Evolutionary conservation across 2,329 filamentous ascomycete genomes (phyloP).

Genomic region (Fusarium illudens): DNA sequence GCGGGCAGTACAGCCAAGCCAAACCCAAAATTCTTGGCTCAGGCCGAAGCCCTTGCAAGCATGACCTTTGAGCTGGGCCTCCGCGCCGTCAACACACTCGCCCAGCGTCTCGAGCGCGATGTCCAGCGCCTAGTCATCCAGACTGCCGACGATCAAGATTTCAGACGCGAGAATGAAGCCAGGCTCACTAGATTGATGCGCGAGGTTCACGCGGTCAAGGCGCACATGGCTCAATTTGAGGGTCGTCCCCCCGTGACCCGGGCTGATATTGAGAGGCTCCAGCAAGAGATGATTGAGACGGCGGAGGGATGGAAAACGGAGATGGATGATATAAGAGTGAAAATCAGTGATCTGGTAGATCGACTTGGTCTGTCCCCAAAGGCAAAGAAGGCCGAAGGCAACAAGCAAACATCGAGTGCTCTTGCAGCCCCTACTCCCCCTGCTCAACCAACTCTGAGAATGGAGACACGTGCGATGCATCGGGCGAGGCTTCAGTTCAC

Average conservation of each 20-base stretch:
- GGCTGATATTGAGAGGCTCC: slow-evolving; percentile 29
- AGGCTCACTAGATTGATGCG: slow-evolving; percentile 43
- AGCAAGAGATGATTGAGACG: slow-evolving; percentile 29
- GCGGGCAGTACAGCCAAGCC: background rate
- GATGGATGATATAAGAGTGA: slow-evolving; percentile 33
- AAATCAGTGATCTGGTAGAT: slow-evolving; percentile 34
- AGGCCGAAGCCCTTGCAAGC: slow-evolving; percentile 47
- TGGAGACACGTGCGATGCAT: slow-evolving; percentile 22
- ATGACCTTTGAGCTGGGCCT: slow-evolving; percentile 51
- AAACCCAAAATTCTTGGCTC: slow-evolving; percentile 27
- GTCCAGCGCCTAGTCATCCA: slow-evolving; percentile 39
- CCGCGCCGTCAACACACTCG: slow-evolving; percentile 41
- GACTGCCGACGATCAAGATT: slow-evolving; percentile 43
- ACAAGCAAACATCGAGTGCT: background rate
- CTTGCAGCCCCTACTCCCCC: background rate
- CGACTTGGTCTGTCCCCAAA: slow-evolving; percentile 23
- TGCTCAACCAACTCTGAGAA: background rate
- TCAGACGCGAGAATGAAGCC: slow-evolving; percentile 36
- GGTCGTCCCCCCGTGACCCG: slow-evolving; percentile 17
- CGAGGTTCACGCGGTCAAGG: slow-evolving; percentile 46
- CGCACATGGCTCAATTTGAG: slow-evolving; percentile 29
- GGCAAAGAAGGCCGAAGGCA: background rate
- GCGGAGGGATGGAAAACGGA: slow-evolving; percentile 34
- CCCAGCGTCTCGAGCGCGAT: slow-evolving; percentile 44
- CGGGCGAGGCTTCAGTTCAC: slow-evolving; percentile 1